Conservation (phyloP, 208 protist genomes). For the Trypanosoma mega region DNA sequence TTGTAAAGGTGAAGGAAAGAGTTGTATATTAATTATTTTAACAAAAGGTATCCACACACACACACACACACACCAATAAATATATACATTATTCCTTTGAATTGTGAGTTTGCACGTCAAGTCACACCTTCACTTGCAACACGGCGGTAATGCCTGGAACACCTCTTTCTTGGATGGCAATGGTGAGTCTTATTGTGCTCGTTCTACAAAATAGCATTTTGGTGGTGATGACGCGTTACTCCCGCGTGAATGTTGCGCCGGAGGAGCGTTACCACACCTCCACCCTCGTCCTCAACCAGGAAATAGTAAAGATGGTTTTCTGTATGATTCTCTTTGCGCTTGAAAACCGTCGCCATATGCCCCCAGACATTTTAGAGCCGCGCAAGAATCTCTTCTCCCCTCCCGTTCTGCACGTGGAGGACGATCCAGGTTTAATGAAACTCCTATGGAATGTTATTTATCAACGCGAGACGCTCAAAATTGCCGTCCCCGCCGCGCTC, state of each 20-base stretch:
- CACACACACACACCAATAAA: too few relatives aligned
- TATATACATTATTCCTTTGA: too few relatives aligned
- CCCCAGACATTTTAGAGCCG: too few relatives aligned
- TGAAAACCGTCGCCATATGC: slow-evolving; percentile 10
- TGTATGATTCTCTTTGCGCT: slow-evolving; percentile 54
- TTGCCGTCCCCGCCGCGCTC: slow-evolving; percentile 62
- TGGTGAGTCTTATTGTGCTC: slow-evolving; percentile 68
- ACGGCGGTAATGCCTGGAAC: slow-evolving; percentile 3
- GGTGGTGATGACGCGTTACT: slow-evolving; percentile 74
- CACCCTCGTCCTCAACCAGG: slow-evolving; percentile 69
- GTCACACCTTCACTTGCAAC: too few relatives aligned
- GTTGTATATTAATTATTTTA: too few relatives aligned
- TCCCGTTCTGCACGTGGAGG: background rate
- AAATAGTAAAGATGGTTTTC: slow-evolving; percentile 76
- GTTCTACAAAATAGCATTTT: slow-evolving; percentile 76
- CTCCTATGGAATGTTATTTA: slow-evolving; percentile 33
- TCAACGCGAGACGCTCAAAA: slow-evolving; percentile 50
- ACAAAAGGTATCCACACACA: too few relatives aligned
- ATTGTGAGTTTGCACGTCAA: too few relatives aligned
- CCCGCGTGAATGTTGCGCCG: slow-evolving; percentile 31
- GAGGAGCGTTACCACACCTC: slow-evolving; percentile 56
- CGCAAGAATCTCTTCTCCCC: too few relatives aligned
- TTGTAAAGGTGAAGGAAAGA: too few relatives aligned
- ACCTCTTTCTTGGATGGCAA: slow-evolving; percentile 28
- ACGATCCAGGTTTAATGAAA: slow-evolving; percentile 13